Percentiles rank a stretch among this genome's conserved stretches.
Evolutionary conservation across 805 yeast species (phyloP).

Genomic region (Ogataea trehalophila): DNA sequence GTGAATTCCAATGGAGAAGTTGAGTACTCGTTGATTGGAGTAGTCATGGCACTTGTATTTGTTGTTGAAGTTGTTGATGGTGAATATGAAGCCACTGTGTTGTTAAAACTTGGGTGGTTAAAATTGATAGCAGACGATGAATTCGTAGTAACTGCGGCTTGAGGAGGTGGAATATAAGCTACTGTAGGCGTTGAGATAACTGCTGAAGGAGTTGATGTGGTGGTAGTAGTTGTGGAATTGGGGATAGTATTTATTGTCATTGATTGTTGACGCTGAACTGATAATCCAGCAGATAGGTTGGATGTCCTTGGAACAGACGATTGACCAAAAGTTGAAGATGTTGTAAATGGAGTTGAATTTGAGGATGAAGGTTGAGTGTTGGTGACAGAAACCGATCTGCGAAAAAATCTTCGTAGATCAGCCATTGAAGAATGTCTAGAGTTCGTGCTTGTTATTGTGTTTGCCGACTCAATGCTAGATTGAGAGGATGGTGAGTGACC

Average conservation of each 20-base stretch:
- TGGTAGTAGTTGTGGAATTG: conserved; percentile 3
- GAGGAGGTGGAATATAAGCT: conserved; percentile 8
- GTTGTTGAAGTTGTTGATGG: conserved; percentile 4
- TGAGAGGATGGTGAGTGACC: conserved; percentile 30
- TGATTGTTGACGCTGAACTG: conserved; percentile 26
- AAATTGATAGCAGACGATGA: conserved; percentile 10
- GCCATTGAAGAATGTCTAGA: conserved; percentile 77
- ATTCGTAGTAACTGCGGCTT: conserved; percentile 6
- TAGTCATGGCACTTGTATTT: conserved; percentile 4
- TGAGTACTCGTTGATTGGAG: conserved; percentile 14
- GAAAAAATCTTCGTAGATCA: conserved; percentile 69
- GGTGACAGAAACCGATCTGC: conserved; percentile 32
- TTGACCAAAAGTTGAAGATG: not conserved
- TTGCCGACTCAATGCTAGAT: conserved; percentile 23
- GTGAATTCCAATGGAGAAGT: conserved; percentile 19
- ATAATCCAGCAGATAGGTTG: conserved; percentile 32
- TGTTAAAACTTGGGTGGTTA: conserved; percentile 9
- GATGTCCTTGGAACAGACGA: conserved; percentile 27
- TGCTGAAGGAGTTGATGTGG: conserved; percentile 3
- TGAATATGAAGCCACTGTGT: conserved; percentile 1
- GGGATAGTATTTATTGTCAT: conserved; percentile 8
- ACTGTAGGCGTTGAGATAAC: not conserved
- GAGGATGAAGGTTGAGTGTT: conserved; percentile 3
- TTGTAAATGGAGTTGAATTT: too few species aligned
- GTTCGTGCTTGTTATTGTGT: conserved; percentile 21